Evolutionary conservation across 768 basidiomycete species (phyloP), one percentile per base, ranked within the genome.

Genomic region (Saitozyma podzolica): DNA sequence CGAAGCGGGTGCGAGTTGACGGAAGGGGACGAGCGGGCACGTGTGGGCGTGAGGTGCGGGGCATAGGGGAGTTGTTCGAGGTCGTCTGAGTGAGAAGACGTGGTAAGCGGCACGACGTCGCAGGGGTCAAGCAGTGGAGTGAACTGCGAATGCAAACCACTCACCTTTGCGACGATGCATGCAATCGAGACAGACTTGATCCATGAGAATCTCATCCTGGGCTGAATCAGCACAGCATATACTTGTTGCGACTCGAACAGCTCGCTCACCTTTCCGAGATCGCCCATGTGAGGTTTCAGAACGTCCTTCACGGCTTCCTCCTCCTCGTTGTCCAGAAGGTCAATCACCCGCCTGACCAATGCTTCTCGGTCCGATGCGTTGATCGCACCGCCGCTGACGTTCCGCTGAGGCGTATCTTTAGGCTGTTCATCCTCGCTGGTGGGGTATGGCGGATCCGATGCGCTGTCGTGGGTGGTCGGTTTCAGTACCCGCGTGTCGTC

Each of bases 101-200:
- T 50, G 14, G 8, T 60, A 40, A 39, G 89, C 88, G 84, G 40
- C 56, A 51, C 29, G 29, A 29, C 29, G 29, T 29, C 29, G 29
- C 29, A 29, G 42, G 37, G 42, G 1, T 29, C n/a, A 11, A 10
- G 41, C 89, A 90, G 17, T 89, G 88, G 84, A 40, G 87, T 89
- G 19, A 89, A 88, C 6, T 92, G 92, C 0, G 90, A 89, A 7
- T 90, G 88, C 17, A 88, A 88, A 86, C 47, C 40, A 82, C 82
- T 91, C 88, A 84, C 95, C 92, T 64, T 86, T 84, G 78, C 93
- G 90, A 80, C 90, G 89, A 81, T 97, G 94, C 94, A 97, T 96
- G 65, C 96, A 85, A 75, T 95, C 92, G 17, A 97, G 83, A 62
- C 93, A 90, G 75, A 88, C 86, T 70, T 93, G 89, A 75, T 96